A percentile compares a stretch with the other conserved stretches of the same genome.
Conservation (phyloP, 2,329 filamentous ascomycete genomes). For the Aspergillus sp. region DNA sequence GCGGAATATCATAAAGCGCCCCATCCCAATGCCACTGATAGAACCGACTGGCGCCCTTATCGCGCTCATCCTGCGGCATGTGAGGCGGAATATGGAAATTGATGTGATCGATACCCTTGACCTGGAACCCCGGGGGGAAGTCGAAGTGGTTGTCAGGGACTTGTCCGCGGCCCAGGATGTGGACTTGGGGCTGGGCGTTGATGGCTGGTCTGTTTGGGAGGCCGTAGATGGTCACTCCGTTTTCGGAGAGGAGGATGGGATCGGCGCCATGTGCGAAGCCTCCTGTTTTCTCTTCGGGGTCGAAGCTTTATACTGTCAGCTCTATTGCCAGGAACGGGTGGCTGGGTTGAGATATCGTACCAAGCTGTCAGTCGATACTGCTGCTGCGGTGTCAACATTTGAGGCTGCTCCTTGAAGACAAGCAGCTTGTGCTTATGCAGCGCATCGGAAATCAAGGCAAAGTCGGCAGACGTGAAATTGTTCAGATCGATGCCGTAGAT, state of each 20-base stretch:
- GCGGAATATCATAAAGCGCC: constrained; percentile 4
- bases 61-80: background rate
- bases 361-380: constrained; percentile 6
- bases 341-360: background rate
- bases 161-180: constrained; percentile 5
- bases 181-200: constrained; percentile 9
- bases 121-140: background rate
- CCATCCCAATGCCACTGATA: constrained; percentile 12
- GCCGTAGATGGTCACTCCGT: constrained; percentile 3
- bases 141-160: constrained; percentile 2
- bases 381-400: constrained; percentile 5
- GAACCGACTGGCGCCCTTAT: constrained; percentile 5
- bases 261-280: constrained; percentile 7
- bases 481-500: constrained; percentile 7
- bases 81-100: constrained; percentile 7
- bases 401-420: constrained; percentile 5
- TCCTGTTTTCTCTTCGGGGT: constrained; percentile 6
- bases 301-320: background rate
- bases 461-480: constrained; percentile 6
- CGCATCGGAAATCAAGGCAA: constrained; percentile 3
- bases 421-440: constrained; percentile 5
- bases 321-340: background rate
- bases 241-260: background rate
- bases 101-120: constrained; percentile 3
- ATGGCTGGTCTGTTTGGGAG: constrained; percentile 9